Conservation (phyloP, 2,329 filamentous ascomycete genomes). For the Fusarium penzigii region DNA sequence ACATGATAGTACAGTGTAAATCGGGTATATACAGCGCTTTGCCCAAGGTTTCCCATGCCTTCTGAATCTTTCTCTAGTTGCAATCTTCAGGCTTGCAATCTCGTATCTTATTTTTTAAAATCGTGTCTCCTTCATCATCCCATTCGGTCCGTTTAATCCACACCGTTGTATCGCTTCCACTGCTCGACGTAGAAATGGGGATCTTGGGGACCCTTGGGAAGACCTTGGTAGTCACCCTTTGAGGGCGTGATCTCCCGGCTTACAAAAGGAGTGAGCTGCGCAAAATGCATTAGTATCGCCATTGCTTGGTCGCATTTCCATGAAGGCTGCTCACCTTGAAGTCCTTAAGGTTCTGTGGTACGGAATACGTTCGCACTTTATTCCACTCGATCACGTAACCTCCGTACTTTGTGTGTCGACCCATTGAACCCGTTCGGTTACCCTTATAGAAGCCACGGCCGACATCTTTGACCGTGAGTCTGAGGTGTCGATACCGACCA, state of each 20-base stretch:
- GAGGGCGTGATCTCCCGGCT: conserved; percentile 56
- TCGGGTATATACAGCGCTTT: conserved; percentile 32
- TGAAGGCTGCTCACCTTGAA: conserved; percentile 64
- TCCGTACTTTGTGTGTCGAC: conserved; percentile 79
- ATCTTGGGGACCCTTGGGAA: conserved; percentile 57
- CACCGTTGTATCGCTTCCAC: conserved; percentile 69
- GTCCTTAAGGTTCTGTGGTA: conserved; percentile 66
- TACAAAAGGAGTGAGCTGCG: conserved; percentile 79
- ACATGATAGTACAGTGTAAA: conserved; percentile 33
- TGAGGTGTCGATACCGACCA: conserved; percentile 70
- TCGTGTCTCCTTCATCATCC: not conserved
- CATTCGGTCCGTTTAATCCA: conserved; percentile 44
- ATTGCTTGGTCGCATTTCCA: not conserved
- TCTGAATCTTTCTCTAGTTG: conserved; percentile 4
- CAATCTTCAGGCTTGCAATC: conserved; percentile 3
- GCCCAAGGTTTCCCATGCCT: conserved; percentile 20
- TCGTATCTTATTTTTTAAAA: not conserved
- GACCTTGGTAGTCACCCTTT: conserved; percentile 55
- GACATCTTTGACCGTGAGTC: conserved; percentile 89
- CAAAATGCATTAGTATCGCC: conserved; percentile 15
- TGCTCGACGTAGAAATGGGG: conserved; percentile 62
- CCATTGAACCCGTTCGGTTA: conserved; percentile 85
- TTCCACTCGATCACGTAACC: conserved; percentile 80
- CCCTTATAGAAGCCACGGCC: conserved; percentile 98
- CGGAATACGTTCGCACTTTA: conserved; percentile 89